Conservation (phyloP, 495 filamentous ascomycete genomes). For the Aspergillus indologenus region DNA sequence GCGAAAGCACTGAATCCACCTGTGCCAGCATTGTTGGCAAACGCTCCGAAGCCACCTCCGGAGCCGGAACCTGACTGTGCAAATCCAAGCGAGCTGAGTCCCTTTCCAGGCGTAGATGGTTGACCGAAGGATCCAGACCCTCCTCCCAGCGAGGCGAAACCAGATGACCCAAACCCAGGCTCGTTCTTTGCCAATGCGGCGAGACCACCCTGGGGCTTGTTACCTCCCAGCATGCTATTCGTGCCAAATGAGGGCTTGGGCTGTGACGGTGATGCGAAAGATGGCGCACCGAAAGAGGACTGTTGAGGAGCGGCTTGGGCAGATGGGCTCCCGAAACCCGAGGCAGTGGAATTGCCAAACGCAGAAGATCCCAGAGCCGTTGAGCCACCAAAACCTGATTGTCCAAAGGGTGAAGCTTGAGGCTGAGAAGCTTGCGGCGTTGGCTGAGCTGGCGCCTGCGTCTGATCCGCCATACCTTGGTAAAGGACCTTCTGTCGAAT, state of each 20-base stretch:
- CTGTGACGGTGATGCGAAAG: constrained; percentile 31
- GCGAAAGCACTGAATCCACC: constrained; percentile 37
- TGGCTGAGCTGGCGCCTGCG: constrained; percentile 20
- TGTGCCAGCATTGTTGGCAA: constrained; percentile 19
- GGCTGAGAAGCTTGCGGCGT: constrained; percentile 24
- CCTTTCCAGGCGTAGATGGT: constrained; percentile 30
- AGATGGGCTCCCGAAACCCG: constrained; percentile 41
- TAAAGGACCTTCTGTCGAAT: constrained; percentile 71
- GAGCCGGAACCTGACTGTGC: constrained; percentile 22
- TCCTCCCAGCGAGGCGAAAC: constrained; percentile 48
- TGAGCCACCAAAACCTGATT: constrained; percentile 38
- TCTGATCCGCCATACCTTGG: constrained; percentile 56
- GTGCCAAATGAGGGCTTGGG: no score
- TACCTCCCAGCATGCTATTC: no score
- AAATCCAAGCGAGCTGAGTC: constrained; percentile 27
- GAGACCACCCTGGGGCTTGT: constrained; percentile 41
- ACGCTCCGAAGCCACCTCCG: constrained; percentile 40
- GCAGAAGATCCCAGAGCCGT: constrained; percentile 32
- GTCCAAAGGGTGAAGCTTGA: constrained; percentile 37
- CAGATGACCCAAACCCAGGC: constrained; percentile 34
- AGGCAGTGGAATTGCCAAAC: constrained; percentile 33
- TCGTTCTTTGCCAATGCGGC: constrained; percentile 32
- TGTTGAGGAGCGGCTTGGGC: constrained; percentile 21
- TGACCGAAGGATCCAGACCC: constrained; percentile 38
- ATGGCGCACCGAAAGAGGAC: constrained; percentile 26